Evolutionary conservation across 257 asterid genomes (phyloP).

Genomic region (Prunella vulgaris): DNA sequence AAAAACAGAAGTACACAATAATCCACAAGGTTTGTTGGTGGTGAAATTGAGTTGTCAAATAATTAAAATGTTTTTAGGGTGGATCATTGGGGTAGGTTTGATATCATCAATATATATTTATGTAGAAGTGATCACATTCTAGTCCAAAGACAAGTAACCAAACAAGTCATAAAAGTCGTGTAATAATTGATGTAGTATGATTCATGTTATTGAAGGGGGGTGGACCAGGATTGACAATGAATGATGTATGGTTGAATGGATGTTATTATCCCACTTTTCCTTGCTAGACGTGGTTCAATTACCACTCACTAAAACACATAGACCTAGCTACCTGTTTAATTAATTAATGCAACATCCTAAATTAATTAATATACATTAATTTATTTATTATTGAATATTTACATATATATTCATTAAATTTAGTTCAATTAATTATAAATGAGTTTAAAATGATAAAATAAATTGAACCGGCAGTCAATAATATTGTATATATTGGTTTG

Average conservation of each 20-base stretch:
- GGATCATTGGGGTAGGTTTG: neutral
- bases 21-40: neutral
- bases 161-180: conserved; percentile 14
- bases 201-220: conserved; percentile 15
- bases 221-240: conserved; percentile 27
- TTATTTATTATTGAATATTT: neutral
- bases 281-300: neutral
- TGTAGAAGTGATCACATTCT: neutral
- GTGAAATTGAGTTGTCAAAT: neutral
- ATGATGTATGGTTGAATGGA: conserved; percentile 14
- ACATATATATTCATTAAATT: neutral
- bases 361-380: too few relatives aligned
- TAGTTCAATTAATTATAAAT: too few relatives aligned
- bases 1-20: neutral
- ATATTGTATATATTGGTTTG: neutral
- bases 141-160: conserved; percentile 11
- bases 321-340: neutral
- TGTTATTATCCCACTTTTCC: conserved; percentile 9
- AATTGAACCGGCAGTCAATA: neutral
- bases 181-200: conserved; percentile 18
- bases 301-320: neutral
- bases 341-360: neutral
- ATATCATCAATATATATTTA: neutral
- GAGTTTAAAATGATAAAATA: too few relatives aligned
- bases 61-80: neutral